Evolutionary conservation across 78 protist species (phyloP).

Genomic region (Isochrysis galbana): DNA sequence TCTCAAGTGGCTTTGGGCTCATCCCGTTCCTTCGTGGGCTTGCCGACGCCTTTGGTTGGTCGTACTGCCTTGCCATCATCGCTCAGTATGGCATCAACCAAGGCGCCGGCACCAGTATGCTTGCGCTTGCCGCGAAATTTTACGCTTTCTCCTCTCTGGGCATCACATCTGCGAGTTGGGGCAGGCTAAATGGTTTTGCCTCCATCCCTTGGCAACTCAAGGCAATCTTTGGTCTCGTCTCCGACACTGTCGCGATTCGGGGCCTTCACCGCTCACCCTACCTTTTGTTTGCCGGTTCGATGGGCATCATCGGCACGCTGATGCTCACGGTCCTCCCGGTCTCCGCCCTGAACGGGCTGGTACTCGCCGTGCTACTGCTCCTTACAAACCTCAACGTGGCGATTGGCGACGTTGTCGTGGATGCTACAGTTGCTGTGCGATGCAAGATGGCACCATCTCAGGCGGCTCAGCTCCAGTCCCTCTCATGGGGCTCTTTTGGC

Average conservation of each 20-base stretch:
- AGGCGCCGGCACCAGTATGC: neutral
- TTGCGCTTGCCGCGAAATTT: neutral
- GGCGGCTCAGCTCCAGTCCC: neutral
- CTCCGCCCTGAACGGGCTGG: neutral
- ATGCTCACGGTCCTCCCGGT: neutral
- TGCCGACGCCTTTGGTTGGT: neutral
- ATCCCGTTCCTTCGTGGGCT: neutral
- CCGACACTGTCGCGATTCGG: neutral
- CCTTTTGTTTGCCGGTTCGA: neutral
- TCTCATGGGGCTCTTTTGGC: neutral
- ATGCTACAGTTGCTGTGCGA: neutral
- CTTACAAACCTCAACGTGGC: neutral
- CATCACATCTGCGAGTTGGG: neutral
- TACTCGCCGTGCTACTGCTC: neutral
- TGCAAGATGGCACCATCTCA: neutral
- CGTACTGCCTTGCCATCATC: neutral
- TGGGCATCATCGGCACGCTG: neutral
- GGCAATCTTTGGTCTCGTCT: neutral
- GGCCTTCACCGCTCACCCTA: neutral
- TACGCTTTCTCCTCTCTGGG: neutral
- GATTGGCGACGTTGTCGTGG: neutral
- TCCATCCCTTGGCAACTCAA: constrained; percentile 3
- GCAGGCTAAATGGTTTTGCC: neutral
- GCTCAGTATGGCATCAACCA: neutral
- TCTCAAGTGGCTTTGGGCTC: neutral